Percentiles rank a stretch among this genome's conserved stretches.
Conservation (phyloP, 768 basidiomycete species). For the Tulasnella sp. region DNA sequence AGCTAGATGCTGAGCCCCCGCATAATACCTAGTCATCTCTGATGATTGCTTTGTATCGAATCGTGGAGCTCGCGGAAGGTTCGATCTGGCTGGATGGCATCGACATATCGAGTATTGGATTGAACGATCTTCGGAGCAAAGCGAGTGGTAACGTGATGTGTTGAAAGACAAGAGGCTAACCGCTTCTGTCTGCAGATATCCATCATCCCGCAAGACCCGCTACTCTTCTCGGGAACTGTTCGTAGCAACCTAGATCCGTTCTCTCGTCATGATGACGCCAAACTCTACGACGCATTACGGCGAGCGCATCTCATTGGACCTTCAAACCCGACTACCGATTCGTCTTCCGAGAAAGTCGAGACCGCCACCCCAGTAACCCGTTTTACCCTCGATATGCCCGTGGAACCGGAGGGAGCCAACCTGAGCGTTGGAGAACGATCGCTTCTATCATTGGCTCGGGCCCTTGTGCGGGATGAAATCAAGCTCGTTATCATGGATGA, state of each 20-base stretch:
- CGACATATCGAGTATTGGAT: constrained; percentile 42
- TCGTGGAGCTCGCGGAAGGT: constrained; percentile 42
- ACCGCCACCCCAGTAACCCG: constrained; percentile 26
- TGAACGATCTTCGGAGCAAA: constrained; percentile 35
- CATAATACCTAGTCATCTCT: constrained; percentile 38
- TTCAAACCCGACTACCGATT: neutral
- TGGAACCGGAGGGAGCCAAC: constrained; percentile 44
- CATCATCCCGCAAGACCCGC: constrained; percentile 36
- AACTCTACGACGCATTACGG: constrained; percentile 42
- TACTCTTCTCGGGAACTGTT: constrained; percentile 36
- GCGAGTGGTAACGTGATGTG: neutral
- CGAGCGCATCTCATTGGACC: constrained; percentile 39
- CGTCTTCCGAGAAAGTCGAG: neutral
- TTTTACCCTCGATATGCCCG: constrained; percentile 41
- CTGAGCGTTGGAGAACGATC: constrained; percentile 38
- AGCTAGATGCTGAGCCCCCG: constrained; percentile 10
- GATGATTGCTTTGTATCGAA: constrained; percentile 40
- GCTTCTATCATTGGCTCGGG: constrained; percentile 28
- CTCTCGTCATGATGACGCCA: constrained; percentile 37
- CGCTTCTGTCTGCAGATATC: constrained; percentile 25
- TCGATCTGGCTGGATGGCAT: constrained; percentile 42
- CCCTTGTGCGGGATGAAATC: constrained; percentile 37
- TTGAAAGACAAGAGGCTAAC: neutral
- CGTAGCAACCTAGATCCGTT: constrained; percentile 38
- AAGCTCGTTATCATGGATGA: constrained; percentile 36